These are phyloP conservation scores for Lachancea fermentati DNA, from an alignment of 805 yeast genomes.

Conservation along the genomic window DNA sequence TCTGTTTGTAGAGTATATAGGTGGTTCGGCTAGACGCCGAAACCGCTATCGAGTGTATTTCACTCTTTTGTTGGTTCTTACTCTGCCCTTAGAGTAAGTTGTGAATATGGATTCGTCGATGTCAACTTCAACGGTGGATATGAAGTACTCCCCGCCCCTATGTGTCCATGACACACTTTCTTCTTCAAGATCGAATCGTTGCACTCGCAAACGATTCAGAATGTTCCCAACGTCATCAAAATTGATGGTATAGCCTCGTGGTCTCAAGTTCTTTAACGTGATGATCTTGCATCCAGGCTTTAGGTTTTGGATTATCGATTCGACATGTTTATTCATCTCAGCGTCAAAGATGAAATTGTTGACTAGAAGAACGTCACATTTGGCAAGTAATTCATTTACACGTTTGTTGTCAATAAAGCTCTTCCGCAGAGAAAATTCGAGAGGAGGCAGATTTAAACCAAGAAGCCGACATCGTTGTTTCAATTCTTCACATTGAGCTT, in stretches of 20 bases:
- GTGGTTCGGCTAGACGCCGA: background rate
- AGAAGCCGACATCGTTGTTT: slow-evolving; percentile 50
- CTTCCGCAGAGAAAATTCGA: slow-evolving; percentile 54
- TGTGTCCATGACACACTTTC: slow-evolving; percentile 86
- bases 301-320: slow-evolving; percentile 55
- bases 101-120: slow-evolving; percentile 32
- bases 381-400: slow-evolving; percentile 49
- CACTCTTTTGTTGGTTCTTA: slow-evolving; percentile 13
- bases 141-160: slow-evolving; percentile 69
- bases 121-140: slow-evolving; percentile 55
- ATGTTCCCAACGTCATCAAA: slow-evolving; percentile 48
- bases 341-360: slow-evolving; percentile 83
- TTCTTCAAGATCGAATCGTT: slow-evolving; percentile 55
- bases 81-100: slow-evolving; percentile 22
- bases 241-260: slow-evolving; percentile 63
- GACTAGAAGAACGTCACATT: slow-evolving; percentile 67
- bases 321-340: slow-evolving; percentile 62
- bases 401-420: slow-evolving; percentile 64
- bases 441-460: slow-evolving; percentile 56
- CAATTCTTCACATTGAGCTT: slow-evolving; percentile 54
- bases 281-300: slow-evolving; percentile 74
- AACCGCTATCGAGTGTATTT: slow-evolving; percentile 23
- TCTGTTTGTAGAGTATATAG: slow-evolving; percentile 1
- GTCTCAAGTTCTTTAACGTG: slow-evolving; percentile 72
- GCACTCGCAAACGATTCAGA: slow-evolving; percentile 59